Percentiles rank a stretch among this genome's conserved stretches.
phyloP scores from a whole-genome alignment of 169 alveolate species.

The Miamiensis avidus region DNA sequence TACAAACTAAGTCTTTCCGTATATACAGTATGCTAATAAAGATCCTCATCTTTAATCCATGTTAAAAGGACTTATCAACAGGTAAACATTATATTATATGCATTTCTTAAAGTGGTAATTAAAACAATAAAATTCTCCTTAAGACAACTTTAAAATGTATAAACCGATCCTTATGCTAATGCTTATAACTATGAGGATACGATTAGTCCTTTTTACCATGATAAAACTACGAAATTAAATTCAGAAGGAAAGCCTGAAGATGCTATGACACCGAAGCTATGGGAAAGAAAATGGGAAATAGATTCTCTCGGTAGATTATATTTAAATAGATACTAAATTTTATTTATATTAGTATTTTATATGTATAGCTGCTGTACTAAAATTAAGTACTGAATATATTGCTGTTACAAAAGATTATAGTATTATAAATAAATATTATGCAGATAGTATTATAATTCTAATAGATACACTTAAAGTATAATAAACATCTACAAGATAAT shows the following conservation, averaged over 20 bases:
- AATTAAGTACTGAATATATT: conserved; percentile 39
- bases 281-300: conserved; percentile 71
- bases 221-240: conserved; percentile 56
- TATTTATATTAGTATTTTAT: no score
- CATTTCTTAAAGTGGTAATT: no score
- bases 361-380: conserved; percentile 55
- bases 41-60: conserved; percentile 49
- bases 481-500: conserved; percentile 48
- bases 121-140: no score
- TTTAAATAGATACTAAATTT: no score
- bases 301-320: no score
- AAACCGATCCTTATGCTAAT: conserved; percentile 70
- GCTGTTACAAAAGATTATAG: conserved; percentile 45
- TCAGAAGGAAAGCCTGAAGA: conserved; percentile 43
- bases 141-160: conserved; percentile 38
- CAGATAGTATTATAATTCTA: conserved; percentile 18
- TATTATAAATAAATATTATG: conserved; percentile 41
- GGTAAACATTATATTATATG: no score
- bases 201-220: conserved; percentile 56
- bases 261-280: conserved; percentile 57
- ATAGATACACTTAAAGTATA: conserved; percentile 31
- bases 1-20: conserved; percentile 62
- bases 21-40: conserved; percentile 53
- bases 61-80: conserved; percentile 55
- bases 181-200: conserved; percentile 57